Evolutionary conservation across 2,329 filamentous ascomycete species (phyloP).

Genomic region (Penicillium sp.): DNA sequence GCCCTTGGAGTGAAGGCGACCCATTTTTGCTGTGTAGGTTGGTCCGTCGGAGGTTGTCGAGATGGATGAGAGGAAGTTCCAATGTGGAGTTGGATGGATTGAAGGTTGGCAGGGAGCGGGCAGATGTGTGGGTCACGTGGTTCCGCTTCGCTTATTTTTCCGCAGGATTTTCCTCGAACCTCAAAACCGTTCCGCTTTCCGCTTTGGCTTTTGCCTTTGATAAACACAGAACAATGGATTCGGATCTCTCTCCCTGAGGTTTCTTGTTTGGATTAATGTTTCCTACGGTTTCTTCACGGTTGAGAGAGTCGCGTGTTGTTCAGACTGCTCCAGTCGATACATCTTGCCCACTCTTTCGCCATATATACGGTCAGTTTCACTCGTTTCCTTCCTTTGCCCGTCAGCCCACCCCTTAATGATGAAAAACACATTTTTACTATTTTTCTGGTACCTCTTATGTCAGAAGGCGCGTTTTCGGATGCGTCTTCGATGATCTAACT

Average conservation of each 20-base stretch:
- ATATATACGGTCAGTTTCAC: constrained; percentile 35
- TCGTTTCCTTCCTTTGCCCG: constrained; percentile 33
- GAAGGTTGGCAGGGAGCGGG: constrained; percentile 15
- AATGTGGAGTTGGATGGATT: constrained; percentile 21
- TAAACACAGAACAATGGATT: neutral
- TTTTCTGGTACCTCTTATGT: constrained; percentile 99
- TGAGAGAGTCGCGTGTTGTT: neutral
- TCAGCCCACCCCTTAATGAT: constrained; percentile 45
- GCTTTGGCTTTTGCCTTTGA: constrained; percentile 9
- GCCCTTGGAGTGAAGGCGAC: constrained; percentile 98
- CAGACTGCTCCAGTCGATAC: neutral
- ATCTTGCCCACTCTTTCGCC: neutral
- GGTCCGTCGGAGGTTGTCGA: constrained; percentile 39
- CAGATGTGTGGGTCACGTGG: constrained; percentile 42
- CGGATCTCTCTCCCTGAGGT: constrained; percentile 1
- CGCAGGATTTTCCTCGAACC: constrained; percentile 16
- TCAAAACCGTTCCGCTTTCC: constrained; percentile 7
- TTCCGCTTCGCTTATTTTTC: constrained; percentile 26
- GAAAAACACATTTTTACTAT: constrained; percentile 69
- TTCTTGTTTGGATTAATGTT: constrained; percentile 21
- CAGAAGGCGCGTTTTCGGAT: constrained; percentile 58
- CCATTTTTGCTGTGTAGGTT: constrained; percentile 38
- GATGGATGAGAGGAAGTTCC: constrained; percentile 31
- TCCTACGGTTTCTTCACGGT: constrained; percentile 4
- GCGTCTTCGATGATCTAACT: constrained; percentile 74